Base-by-base conservation (phyloP, 352 stramenopile genomes). In the Globisporangium spiculum region DNA sequence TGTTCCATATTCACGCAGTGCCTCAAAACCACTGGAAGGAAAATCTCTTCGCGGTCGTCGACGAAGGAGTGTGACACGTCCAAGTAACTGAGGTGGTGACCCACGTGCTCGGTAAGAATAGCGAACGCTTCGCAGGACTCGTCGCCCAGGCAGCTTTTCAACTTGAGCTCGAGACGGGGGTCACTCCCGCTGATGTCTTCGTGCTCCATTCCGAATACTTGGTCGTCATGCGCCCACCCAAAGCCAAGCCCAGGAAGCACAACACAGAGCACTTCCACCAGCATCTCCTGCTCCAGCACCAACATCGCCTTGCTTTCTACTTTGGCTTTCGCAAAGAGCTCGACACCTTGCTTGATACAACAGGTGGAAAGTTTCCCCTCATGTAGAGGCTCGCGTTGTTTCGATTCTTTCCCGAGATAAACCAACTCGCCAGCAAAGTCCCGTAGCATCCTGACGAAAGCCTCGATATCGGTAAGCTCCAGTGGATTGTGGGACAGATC, bases 1-100 rank as follows among this genome's bases (percentile, higher is more conserved):
- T 55, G 54, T 32, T 61, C 24, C 20, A 67, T 14, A 5, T 61
- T 60, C 54, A 50, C 52, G 38, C 54, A 67, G 32, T 55, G 52
- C 10, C 8, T 60, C 4, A 58, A 22, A 18, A 61, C 54, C 1
- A 3, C 18, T 26, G 0, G 5, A 10, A 67, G 5, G 4, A 27
- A 10, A 18, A 30, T 20, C 5, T n/a, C 55, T 41, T 41, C 34
- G 34, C 10, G 34, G 7, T 48, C 12, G 4, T 22, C 34, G 18
- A 22, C 20, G 27, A 38, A n/a, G 20, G 60, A 55, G 18, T 34
- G 16, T 1, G 27, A 20, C 14, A 44, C 6, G 2, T 67, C 9
- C 16, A 67, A n/a, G 16, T n/a, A 32, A 32, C 30, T 7, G 30
- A 32, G 30, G 4, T 32, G 30, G 30, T 7, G 30, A 32, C 30